phyloP scores from a whole-genome alignment of 257 asterid genomes.

The Solanum dulcamara region DNA sequence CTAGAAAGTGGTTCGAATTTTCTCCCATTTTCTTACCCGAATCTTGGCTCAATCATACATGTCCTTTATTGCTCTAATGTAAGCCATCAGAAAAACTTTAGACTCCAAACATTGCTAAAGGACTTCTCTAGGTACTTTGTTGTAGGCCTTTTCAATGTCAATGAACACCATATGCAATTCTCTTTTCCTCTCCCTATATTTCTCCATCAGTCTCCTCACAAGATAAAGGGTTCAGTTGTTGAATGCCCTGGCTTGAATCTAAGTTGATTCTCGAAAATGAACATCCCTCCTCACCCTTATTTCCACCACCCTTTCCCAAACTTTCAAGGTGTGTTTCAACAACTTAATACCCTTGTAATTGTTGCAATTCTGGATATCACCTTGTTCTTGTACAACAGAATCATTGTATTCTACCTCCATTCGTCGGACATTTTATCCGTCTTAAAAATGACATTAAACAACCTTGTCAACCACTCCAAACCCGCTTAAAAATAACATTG shows the following conservation, averaged over 20 bases:
- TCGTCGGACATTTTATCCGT: too few species aligned
- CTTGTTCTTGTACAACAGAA: background rate
- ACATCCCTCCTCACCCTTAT: background rate
- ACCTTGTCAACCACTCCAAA: too few species aligned
- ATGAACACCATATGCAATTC: background rate
- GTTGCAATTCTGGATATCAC: too few species aligned
- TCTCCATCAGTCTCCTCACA: background rate
- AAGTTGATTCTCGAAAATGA: background rate
- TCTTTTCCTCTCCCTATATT: background rate
- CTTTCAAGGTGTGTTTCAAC: background rate
- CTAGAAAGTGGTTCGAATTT: background rate
- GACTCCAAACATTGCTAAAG: background rate
- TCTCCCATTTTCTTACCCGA: background rate
- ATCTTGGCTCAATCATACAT: background rate
- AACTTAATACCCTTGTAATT: background rate
- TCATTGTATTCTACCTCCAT: background rate
- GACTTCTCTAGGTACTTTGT: background rate
- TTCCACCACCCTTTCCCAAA: background rate
- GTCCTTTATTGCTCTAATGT: background rate
- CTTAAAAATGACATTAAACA: background rate
- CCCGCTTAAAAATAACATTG: too few species aligned
- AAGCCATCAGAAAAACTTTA: background rate
- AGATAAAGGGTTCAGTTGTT: background rate
- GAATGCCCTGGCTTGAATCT: background rate
- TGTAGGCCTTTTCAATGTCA: background rate